Percentiles rank a stretch among this genome's conserved stretches.
Conservation (phyloP, 2,329 filamentous ascomycete species). For the Fusarium irregulare region DNA sequence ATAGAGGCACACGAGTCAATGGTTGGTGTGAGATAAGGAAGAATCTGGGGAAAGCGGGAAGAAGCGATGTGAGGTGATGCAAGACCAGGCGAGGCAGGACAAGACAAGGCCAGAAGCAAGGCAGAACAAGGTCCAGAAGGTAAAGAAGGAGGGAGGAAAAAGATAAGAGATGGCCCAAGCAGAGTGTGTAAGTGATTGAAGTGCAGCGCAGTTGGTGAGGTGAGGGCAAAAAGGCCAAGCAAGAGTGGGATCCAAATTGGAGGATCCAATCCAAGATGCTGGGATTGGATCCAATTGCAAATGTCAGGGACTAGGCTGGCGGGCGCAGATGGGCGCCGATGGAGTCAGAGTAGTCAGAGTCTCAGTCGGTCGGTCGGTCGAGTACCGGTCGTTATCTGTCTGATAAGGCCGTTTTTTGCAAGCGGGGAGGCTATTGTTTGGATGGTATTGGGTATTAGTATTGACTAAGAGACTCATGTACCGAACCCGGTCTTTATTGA, state of each 20-base stretch:
- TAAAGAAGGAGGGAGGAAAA: constrained; percentile 27
- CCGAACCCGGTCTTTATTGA: constrained; percentile 30
- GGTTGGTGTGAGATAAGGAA: constrained; percentile 46
- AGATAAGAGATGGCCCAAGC: constrained; percentile 43
- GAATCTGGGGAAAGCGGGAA: constrained; percentile 47
- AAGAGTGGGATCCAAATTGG: constrained; percentile 40
- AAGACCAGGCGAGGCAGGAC: constrained; percentile 26
- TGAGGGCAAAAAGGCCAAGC: constrained; percentile 35
- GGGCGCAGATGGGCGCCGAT: constrained; percentile 48
- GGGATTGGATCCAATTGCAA: constrained; percentile 33
- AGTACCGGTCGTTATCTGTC: constrained; percentile 35
- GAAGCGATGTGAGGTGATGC: constrained; percentile 25
- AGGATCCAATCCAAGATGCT: constrained; percentile 37
- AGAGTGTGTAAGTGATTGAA: constrained; percentile 42
- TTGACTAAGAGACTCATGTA: constrained; percentile 42
- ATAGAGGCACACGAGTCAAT: constrained; percentile 34
- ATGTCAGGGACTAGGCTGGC: constrained; percentile 38
- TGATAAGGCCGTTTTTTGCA: constrained; percentile 44
- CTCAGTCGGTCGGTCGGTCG: constrained; percentile 31
- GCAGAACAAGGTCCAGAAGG: constrained; percentile 34
- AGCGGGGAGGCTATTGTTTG: constrained; percentile 39
- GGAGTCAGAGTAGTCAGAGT: constrained; percentile 25
- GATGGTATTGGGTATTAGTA: constrained; percentile 12
- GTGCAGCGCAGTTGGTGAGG: neutral
- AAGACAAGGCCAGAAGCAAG: constrained; percentile 18